These are phyloP conservation scores for Trypanosoma cruzi DNA, from an alignment of 208 protist species.

Conservation along the genomic window DNA sequence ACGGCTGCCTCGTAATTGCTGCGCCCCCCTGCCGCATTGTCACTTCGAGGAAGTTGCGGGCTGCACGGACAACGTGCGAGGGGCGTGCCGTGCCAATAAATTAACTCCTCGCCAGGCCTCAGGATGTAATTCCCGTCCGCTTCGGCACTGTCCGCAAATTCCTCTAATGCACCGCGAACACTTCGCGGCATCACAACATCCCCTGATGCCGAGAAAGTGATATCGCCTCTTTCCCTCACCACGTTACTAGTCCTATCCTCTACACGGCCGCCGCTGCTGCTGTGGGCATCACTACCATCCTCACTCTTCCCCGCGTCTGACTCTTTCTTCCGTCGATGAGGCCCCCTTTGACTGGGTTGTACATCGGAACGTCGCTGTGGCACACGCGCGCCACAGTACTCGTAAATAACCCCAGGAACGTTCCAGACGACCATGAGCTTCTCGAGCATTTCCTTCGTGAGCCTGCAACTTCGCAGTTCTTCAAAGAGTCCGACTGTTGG, in stretches of 20 bases:
- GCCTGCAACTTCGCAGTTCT: constrained; percentile 43
- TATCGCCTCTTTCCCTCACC: constrained; percentile 28
- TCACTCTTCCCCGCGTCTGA: background rate
- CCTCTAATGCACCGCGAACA: constrained; percentile 46
- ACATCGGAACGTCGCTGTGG: too few relatives aligned
- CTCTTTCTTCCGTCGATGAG: background rate
- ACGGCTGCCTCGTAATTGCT: constrained; percentile 57
- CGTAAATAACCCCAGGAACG: constrained; percentile 78
- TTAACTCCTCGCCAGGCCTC: constrained; percentile 57
- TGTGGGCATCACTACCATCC: background rate
- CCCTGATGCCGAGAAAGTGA: constrained; percentile 15
- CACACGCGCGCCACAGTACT: constrained; percentile 69
- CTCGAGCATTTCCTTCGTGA: constrained; percentile 65
- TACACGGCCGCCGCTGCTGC: background rate
- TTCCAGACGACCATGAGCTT: constrained; percentile 75
- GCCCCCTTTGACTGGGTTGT: constrained; percentile 9
- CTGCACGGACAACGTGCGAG: constrained; percentile 41
- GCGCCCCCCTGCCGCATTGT: background rate
- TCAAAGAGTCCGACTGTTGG: constrained; percentile 64
- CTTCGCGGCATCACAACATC: constrained; percentile 13
- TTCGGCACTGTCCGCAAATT: constrained; percentile 18
- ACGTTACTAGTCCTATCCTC: background rate
- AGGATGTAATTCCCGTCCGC: constrained; percentile 42
- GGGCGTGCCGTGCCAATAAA: constrained; percentile 70
- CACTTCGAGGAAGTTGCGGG: constrained; percentile 12